phyloP scores from a whole-genome alignment of 2,329 filamentous ascomycete genomes.

The Capronia americana region DNA sequence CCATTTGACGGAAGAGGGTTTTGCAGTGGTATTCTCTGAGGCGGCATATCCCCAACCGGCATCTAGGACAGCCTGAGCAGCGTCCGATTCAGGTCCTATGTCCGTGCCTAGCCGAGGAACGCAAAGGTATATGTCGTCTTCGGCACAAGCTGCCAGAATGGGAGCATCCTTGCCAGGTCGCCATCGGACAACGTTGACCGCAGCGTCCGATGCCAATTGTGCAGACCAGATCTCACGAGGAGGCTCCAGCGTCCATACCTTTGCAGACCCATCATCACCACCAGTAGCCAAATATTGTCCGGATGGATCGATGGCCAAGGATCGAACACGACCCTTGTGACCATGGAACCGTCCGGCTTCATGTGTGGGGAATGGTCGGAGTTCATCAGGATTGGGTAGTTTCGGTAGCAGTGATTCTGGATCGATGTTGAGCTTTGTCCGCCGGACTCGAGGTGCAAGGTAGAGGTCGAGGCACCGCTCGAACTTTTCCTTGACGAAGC shows the following conservation, averaged over 20 bases:
- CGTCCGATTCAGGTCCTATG: constrained; percentile 54
- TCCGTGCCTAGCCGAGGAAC: constrained; percentile 66
- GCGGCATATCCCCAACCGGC: constrained; percentile 94
- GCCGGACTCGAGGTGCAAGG: constrained; percentile 85
- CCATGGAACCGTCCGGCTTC: constrained; percentile 86
- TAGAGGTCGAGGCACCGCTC: constrained; percentile 95
- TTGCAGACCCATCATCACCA: constrained; percentile 90
- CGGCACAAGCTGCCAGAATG: constrained; percentile 81
- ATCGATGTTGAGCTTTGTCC: constrained; percentile 96
- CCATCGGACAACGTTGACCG: constrained; percentile 89
- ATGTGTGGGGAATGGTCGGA: constrained; percentile 92
- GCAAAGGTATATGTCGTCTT: constrained; percentile 84
- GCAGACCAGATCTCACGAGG: constrained; percentile 87
- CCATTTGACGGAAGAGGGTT: constrained; percentile 72
- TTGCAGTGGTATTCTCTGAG: constrained; percentile 59
- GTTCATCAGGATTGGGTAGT: constrained; percentile 87
- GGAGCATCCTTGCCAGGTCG: constrained; percentile 80
- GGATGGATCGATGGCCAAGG: constrained; percentile 81
- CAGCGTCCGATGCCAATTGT: constrained; percentile 72
- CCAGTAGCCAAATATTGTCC: constrained; percentile 88
- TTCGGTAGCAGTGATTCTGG: constrained; percentile 91
- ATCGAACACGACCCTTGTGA: constrained; percentile 86
- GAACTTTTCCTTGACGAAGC: constrained; percentile 93
- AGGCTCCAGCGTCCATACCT: constrained; percentile 86
- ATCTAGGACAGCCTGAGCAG: constrained; percentile 78